Base-by-base conservation (phyloP, 1,284 basidiomycete genomes). In the Heterobasidion occidentale region DNA sequence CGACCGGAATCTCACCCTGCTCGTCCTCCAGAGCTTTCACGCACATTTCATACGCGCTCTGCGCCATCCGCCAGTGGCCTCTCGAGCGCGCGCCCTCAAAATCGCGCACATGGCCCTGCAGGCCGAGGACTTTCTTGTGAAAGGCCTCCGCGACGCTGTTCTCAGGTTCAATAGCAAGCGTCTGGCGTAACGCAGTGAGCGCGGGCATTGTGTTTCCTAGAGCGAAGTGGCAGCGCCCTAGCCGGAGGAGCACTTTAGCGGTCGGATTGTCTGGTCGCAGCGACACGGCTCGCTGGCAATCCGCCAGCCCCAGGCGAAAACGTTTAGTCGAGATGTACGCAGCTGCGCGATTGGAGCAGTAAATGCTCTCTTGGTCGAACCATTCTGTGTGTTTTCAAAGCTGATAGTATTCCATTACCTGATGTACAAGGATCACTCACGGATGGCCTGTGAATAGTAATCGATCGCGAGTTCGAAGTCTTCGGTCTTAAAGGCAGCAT, bases 61-160 rank as follows among this genome's bases (percentile, higher is more conserved):
- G 46, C 36, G 61, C 63, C 56, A 56, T 58, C 17, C 52, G 56
- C 63, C 63, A 64, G 48, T 62, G 60, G 9, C 54, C 55, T n/a
- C 63, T 56, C 9, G 53, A 48, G n/a, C 53, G 44, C 3, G 62
- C 61, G 1, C 46, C 52, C 6, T 36, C 45, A 36, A 60, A 64
- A 4, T 54, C 56, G 3, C 56, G 52, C 34, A 59, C 53, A 46
- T 62, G 60, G 17, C 38, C 45, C 20, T 60, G 56, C 17, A 63
- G 51, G 5, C 55, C 53, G 14, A 54, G 8, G 6, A 60, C 33
- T 12, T 59, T 60, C 5, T 51, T 34, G 42, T 36, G 54, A 47
- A 62, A 54, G 6, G 47, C 19, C 17, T 52, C 36, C 9, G 58
- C 62, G 7, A 56, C 53, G 1, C 7, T 27, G 49, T 63, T 35